phyloP scores from a whole-genome alignment of 176 grass and related monocot genomes.

The Zea luxurians region DNA sequence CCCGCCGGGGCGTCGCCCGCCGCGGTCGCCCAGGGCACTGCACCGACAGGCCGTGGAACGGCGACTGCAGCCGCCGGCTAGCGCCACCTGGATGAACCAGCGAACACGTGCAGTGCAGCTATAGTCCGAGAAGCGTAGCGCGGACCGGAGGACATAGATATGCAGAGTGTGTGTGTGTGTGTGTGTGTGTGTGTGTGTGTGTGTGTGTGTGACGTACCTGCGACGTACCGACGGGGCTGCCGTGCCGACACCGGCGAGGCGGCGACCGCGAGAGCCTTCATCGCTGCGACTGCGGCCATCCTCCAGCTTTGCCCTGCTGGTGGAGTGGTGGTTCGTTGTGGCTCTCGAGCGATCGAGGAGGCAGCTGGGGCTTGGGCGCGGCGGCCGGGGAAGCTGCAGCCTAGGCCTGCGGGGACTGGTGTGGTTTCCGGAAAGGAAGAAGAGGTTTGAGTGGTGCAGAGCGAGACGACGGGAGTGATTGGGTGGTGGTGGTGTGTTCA shows the following conservation, averaged over 20 bases:
- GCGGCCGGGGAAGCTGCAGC: conserved; percentile 5
- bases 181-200: no score
- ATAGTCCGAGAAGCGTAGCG: no score
- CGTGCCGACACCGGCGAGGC: conserved; percentile 45
- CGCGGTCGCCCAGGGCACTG: conserved; percentile 2
- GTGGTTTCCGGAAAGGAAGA: conserved; percentile 26
- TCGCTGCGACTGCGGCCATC: conserved; percentile 51
- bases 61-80: conserved; percentile 35
- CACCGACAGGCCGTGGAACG: conserved; percentile 58
- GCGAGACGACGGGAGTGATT: conserved; percentile 27
- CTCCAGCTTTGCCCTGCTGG: neutral
- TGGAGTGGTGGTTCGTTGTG: neutral
- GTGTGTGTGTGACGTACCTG: conserved; percentile 45
- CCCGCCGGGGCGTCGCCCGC: neutral
- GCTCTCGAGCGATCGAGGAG: conserved; percentile 11
- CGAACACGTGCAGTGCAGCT: neutral
- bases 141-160: no score
- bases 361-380: neutral
- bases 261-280: conserved; percentile 51
- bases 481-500: conserved; percentile 52
- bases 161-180: no score
- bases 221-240: conserved; percentile 29
- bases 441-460: conserved; percentile 56
- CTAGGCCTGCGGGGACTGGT: neutral
- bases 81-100: neutral